These are phyloP conservation scores for Delonix regia DNA, from an alignment of 306 rosid genomes.

Conservation along the genomic window DNA sequence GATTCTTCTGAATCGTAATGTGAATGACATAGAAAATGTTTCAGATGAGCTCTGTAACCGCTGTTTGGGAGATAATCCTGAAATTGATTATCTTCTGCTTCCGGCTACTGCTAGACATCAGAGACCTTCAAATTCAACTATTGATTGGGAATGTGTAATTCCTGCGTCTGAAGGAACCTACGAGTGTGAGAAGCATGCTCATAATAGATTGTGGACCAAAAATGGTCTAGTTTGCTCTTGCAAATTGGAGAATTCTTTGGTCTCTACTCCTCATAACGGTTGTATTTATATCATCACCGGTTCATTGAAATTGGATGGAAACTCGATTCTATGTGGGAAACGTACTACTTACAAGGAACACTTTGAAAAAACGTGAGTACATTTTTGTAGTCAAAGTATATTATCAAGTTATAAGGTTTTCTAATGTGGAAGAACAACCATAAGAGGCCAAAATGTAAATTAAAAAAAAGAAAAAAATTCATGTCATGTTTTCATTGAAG, in stretches of 20 bases:
- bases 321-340: slow-evolving; percentile 41
- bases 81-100: slow-evolving; percentile 68
- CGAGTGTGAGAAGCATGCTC: slow-evolving; percentile 29
- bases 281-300: slow-evolving; percentile 48
- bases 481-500: too few relatives aligned
- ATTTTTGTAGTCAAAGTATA: background rate
- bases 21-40: slow-evolving; percentile 25
- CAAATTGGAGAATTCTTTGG: slow-evolving; percentile 60
- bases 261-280: slow-evolving; percentile 62
- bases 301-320: slow-evolving; percentile 49
- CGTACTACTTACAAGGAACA: slow-evolving; percentile 53
- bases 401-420: background rate
- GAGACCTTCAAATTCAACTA: slow-evolving; percentile 19
- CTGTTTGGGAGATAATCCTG: slow-evolving; percentile 40
- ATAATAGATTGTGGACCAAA: slow-evolving; percentile 36
- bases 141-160: slow-evolving; percentile 54
- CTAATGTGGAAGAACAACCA: too few relatives aligned
- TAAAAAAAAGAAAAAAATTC: too few relatives aligned
- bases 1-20: slow-evolving; percentile 40
- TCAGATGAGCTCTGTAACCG: slow-evolving; percentile 35
- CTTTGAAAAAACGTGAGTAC: slow-evolving; percentile 42
- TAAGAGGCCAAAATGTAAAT: too few relatives aligned
- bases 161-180: slow-evolving; percentile 29
- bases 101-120: slow-evolving; percentile 47
- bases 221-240: slow-evolving; percentile 58